Evolutionary conservation across 2,329 filamentous ascomycete genomes (phyloP).

Genomic region (Fusarium liriodendri): DNA sequence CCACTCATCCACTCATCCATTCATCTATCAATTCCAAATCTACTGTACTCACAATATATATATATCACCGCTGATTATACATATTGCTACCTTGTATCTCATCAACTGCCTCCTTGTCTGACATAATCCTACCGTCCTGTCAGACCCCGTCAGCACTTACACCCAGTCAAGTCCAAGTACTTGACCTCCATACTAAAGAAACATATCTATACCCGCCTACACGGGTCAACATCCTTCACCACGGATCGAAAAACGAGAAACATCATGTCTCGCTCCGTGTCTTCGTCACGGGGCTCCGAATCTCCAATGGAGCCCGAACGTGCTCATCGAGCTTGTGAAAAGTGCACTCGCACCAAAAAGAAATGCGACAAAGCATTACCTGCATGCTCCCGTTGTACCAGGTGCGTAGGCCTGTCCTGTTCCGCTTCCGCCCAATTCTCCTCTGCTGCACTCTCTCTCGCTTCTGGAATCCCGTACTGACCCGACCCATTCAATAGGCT

Average conservation of each 20-base stretch:
- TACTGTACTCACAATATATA: not conserved
- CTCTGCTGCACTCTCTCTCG: not conserved
- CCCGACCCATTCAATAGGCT: constrained; percentile 29
- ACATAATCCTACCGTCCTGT: not conserved
- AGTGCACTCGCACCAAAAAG: constrained; percentile 53
- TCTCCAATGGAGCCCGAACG: constrained; percentile 48
- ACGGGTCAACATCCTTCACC: constrained; percentile 26
- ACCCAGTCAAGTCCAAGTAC: constrained; percentile 3
- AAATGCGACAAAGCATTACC: constrained; percentile 53
- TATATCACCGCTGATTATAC: not conserved
- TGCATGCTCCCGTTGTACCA: constrained; percentile 49
- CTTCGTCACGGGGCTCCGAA: constrained; percentile 44
- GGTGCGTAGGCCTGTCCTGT: constrained; percentile 37
- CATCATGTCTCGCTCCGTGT: constrained; percentile 42
- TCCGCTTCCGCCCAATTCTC: not conserved
- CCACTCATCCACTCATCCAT: not conserved
- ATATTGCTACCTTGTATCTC: not conserved
- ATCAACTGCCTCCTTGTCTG: not conserved
- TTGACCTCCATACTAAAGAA: constrained; percentile 5
- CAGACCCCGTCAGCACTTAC: constrained; percentile 17
- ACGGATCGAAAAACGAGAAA: constrained; percentile 35
- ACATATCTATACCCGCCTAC: not conserved
- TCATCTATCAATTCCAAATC: constrained; percentile 8
- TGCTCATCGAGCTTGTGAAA: constrained; percentile 52
- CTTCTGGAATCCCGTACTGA: not conserved